Base-by-base conservation (phyloP, 2,329 filamentous ascomycete genomes). In the Diaporthe eres region DNA sequence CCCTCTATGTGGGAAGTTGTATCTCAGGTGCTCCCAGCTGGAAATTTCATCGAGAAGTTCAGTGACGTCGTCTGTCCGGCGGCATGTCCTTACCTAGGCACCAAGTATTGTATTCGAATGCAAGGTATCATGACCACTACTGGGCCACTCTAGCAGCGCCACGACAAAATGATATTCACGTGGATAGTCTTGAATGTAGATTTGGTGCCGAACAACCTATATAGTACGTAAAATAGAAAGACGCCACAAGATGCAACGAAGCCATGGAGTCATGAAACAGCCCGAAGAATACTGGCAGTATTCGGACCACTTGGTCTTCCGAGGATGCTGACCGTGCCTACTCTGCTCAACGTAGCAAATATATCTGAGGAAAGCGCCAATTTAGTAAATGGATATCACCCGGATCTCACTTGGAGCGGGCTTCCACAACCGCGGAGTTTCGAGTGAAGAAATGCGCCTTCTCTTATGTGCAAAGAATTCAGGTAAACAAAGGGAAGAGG, bases 1-100 rank as follows among this genome's bases (percentile, higher is more conserved):
- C 39, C 25, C n/a, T 65, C 39, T 13, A 22, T 65, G 61, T 49
- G 61, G 58, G 39, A 65, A 65, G 42, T 65, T 65, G 61, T 13
- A 65, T 65, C 42, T 34, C 61, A 65, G 58, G 58, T 42, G 37
- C 58, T 63, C 39, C n/a, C 58, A 61, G 22, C 58, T 61, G 34
- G 37, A 42, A 61, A 19, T 31, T 65, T 22, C 39, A 65, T 31
- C 39, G 9, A 34, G 25, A 31, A 49, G 25, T 47, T 34, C 42
- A 65, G 61, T 34, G 61, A 47, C 42, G 10, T 65, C 49, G n/a
- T 47, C 25, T 65, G 25, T 47, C 61, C 25, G 39, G 61, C 61
- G 25, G 61, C 61, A 49, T 49, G 15, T 65, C 25, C n/a, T 25
- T 31, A 47, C 42, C 61, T 47, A 65, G 42, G 25, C 61, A 65